These are phyloP conservation scores for Penicillium nordicum DNA, from an alignment of 2,329 filamentous ascomycete genomes.

Conservation along the genomic window DNA sequence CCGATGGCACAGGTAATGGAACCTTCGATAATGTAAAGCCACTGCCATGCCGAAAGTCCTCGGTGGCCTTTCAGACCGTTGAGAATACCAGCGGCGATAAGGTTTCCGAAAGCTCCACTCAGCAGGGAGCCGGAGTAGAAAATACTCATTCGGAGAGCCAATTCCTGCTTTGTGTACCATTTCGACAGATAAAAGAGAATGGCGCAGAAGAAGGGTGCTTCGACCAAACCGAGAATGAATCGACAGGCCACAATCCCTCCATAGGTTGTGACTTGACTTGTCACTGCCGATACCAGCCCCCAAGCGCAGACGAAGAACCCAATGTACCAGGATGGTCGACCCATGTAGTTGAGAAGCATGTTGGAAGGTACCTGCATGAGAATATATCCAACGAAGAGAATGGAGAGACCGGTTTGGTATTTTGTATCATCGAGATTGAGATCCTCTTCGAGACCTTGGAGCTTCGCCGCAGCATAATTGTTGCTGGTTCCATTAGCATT, in stretches of 20 bases:
- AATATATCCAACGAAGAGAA: conserved; percentile 47
- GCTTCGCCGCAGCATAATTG: conserved; percentile 46
- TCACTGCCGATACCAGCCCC: conserved; percentile 46
- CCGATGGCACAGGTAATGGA: conserved; percentile 34
- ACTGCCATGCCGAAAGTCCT: conserved; percentile 41
- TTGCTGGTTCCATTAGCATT: conserved; percentile 31
- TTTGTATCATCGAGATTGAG: conserved; percentile 34
- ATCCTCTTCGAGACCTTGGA: conserved; percentile 43
- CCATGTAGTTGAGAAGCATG: conserved; percentile 42
- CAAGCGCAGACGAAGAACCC: conserved; percentile 46
- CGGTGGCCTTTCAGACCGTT: conserved; percentile 37
- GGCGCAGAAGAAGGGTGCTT: conserved; percentile 49
- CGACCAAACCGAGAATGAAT: conserved; percentile 46
- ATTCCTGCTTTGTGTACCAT: conserved; percentile 54
- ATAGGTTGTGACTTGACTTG: conserved; percentile 43
- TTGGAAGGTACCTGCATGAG: conserved; percentile 49
- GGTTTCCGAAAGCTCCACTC: conserved; percentile 50
- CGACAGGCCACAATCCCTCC: conserved; percentile 45
- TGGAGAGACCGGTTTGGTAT: conserved; percentile 43
- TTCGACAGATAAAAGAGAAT: conserved; percentile 49
- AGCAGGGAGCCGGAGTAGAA: conserved; percentile 52
- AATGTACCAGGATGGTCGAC: conserved; percentile 44
- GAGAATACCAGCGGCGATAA: conserved; percentile 53
- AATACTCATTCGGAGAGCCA: conserved; percentile 50
- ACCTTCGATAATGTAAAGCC: conserved; percentile 45